Percentiles rank a stretch among this genome's conserved stretches.
Evolutionary conservation across 169 alveolate genomes (phyloP).

Genomic region (Besnoitia besnoiti): DNA sequence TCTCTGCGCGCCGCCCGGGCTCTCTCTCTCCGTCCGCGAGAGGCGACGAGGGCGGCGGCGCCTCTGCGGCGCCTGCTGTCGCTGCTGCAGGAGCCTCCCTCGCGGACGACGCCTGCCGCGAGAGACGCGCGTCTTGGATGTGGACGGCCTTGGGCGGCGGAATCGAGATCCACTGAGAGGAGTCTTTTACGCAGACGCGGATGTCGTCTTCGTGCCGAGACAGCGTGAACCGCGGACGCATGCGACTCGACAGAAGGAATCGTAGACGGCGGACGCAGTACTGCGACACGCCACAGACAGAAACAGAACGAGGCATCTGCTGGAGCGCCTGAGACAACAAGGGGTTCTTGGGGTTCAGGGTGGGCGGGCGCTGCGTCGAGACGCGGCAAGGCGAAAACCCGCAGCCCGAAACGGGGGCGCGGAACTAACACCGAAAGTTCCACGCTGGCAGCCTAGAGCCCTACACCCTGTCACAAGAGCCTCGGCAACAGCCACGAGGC

Average conservation of each 20-base stretch:
- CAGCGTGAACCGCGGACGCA: neutral
- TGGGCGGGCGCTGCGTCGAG: too few species aligned
- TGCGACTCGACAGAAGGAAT: conserved; percentile 17
- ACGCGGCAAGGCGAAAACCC: too few species aligned
- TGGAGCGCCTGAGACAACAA: neutral
- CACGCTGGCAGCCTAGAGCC: too few species aligned
- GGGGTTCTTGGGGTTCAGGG: neutral
- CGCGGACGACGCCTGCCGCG: neutral
- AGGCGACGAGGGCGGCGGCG: neutral
- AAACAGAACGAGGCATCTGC: neutral
- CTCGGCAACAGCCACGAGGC: too few species aligned
- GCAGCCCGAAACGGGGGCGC: neutral
- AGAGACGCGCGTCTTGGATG: neutral
- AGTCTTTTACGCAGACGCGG: conserved; percentile 11
- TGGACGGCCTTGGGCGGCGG: conserved; percentile 29
- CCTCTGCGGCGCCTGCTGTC: neutral
- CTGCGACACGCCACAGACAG: neutral
- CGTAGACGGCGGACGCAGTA: neutral
- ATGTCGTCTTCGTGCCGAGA: neutral
- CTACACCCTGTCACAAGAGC: too few species aligned
- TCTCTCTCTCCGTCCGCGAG: too few species aligned
- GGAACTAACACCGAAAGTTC: neutral
- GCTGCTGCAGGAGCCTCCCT: neutral
- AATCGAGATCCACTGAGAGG: neutral
- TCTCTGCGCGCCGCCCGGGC: too few species aligned